A percentile compares a stretch with the other conserved stretches of the same genome.
phyloP scores from a whole-genome alignment of 2,329 filamentous ascomycete genomes.

The Monilinia polystroma region DNA sequence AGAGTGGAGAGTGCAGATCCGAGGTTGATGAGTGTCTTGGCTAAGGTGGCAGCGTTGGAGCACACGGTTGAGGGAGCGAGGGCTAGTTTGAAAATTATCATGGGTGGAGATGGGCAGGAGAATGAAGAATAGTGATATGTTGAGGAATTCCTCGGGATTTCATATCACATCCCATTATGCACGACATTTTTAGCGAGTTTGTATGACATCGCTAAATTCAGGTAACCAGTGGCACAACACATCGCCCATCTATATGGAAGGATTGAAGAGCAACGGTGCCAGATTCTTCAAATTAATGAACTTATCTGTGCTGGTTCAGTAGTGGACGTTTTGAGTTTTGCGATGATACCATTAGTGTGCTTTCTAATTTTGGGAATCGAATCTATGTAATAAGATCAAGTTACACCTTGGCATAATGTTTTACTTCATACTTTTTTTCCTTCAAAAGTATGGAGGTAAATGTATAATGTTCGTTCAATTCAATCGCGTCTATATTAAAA shows the following conservation, averaged over 20 bases:
- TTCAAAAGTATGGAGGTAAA: neutral
- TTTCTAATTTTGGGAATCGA: neutral
- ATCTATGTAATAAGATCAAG: neutral
- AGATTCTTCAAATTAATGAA: neutral
- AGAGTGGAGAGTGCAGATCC: constrained; percentile 81
- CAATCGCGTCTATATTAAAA: neutral
- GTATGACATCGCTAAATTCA: too few relatives aligned
- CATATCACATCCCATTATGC: neutral
- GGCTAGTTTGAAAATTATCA: constrained; percentile 72
- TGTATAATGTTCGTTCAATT: neutral
- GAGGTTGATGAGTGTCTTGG: constrained; percentile 75
- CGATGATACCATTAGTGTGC: neutral
- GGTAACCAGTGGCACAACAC: too few relatives aligned
- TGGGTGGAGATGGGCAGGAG: constrained; percentile 50
- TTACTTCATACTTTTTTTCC: neutral
- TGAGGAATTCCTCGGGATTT: neutral
- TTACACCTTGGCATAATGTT: neutral
- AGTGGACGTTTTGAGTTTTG: neutral
- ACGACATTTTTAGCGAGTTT: neutral
- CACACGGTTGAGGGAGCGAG: constrained; percentile 69
- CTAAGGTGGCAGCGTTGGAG: constrained; percentile 77
- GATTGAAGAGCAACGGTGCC: too few relatives aligned
- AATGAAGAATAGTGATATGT: constrained; percentile 10
- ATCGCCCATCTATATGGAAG: neutral
- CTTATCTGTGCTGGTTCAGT: neutral